Evolutionary conservation across 2,329 filamentous ascomycete species (phyloP).

Genomic region (Stemphylium beticola): DNA sequence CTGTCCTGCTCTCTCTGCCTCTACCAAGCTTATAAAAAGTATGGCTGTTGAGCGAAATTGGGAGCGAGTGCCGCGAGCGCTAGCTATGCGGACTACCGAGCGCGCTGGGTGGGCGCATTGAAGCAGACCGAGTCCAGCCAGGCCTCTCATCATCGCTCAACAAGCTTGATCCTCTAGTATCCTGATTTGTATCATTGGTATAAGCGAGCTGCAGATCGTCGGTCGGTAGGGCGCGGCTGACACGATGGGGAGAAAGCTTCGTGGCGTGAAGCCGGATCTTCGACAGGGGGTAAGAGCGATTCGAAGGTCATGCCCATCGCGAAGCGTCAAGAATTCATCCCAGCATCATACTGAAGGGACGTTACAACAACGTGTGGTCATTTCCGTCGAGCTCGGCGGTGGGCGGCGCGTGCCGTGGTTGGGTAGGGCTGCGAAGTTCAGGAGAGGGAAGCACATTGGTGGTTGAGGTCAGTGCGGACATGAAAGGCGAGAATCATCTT

Average conservation of each 20-base stretch:
- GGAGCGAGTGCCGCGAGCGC: background rate
- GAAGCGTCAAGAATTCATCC: background rate
- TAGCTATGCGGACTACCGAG: background rate
- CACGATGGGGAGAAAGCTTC: background rate
- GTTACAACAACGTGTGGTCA: background rate
- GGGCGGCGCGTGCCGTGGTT: background rate
- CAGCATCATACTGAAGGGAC: background rate
- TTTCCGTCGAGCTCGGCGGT: background rate
- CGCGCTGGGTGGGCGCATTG: background rate
- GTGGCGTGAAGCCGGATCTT: background rate
- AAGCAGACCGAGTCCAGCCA: background rate
- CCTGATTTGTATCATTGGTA: background rate
- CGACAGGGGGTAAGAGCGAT: slow-evolving; percentile 1
- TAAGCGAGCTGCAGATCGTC: background rate
- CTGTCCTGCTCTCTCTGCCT: background rate
- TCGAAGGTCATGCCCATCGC: background rate
- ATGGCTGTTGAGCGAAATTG: background rate
- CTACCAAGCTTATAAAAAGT: background rate
- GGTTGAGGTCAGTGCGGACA: slow-evolving; percentile 2
- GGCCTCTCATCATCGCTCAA: background rate
- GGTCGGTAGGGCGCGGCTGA: background rate
- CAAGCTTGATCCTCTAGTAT: background rate
- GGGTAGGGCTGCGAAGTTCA: slow-evolving; percentile 4
- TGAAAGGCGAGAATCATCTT: background rate
- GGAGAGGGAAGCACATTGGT: background rate